These are phyloP conservation scores for Penstemon newberryi DNA, from an alignment of 257 asterid genomes.

Conservation along the genomic window DNA sequence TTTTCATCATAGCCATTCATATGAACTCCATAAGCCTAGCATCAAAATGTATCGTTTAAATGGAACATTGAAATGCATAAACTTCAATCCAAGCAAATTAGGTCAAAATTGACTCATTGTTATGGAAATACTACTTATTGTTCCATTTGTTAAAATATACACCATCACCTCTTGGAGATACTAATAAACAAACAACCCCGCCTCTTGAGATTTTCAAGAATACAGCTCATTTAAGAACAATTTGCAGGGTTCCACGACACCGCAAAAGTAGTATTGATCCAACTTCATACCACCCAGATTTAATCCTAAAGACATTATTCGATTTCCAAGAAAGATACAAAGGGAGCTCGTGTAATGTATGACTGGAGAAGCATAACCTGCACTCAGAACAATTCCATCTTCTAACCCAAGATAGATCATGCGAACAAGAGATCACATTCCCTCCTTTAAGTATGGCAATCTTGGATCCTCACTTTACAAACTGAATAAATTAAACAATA, in stretches of 20 bases:
- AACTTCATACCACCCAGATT: neutral
- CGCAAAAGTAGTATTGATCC: neutral
- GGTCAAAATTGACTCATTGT: neutral
- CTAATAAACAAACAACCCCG: constrained; percentile 9
- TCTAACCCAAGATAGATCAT: neutral
- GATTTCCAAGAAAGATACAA: constrained; percentile 3
- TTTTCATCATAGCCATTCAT: constrained; percentile 84
- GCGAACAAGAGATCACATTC: too few relatives aligned
- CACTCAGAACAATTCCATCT: constrained; percentile 12
- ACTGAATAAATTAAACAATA: constrained; percentile 2
- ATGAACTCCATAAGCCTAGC: constrained; percentile 88
- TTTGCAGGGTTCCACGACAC: neutral
- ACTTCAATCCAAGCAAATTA: neutral
- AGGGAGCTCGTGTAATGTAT: constrained; percentile 7
- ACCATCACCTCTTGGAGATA: neutral
- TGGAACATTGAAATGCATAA: neutral
- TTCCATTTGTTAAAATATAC: constrained; percentile 1
- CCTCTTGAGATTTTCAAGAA: neutral
- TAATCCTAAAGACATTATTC: neutral
- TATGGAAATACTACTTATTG: neutral
- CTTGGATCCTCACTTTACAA: neutral
- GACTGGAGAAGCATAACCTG: constrained; percentile 1
- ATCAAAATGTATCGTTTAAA: neutral
- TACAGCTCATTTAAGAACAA: neutral
- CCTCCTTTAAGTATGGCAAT: neutral